Evolutionary conservation across 139 green algal genomes (phyloP), one percentile per base, ranked within the genome.

Genomic region (Eudorina sp.): DNA sequence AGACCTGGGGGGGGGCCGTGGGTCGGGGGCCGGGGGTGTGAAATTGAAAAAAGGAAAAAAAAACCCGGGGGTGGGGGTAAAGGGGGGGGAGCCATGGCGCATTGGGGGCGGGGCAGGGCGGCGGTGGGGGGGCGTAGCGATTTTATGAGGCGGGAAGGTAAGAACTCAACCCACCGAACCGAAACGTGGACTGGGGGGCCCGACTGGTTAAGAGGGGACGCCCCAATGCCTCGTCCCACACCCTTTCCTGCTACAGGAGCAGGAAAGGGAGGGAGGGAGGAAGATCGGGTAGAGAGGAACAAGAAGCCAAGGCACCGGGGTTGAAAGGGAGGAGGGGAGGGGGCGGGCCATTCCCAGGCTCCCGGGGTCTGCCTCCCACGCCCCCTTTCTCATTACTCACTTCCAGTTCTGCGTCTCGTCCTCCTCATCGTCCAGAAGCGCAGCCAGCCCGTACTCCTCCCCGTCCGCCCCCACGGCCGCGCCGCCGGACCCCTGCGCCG

Each of bases 321-420:
- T 41, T 41, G n/a, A 41, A 25, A 25, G n/a, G 29, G n/a, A 43
- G 29, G 62, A 43, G 62, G 6, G 62, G 62, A 16, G 6, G 5
- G 62, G 18, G 23, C 29, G 18, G 11, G 19, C 11, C 55, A 27
- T 8, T n/a, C 55, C 55, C 11, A n/a, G 18, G 55, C 13, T 66
- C 13, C 51, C 51, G 51, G 51, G n/a, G n/a, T n/a, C n/a, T n/a
- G n/a, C 55, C 55, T 66, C 55, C 55, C 55, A n/a, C 55, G 19
- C 18, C 55, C n/a, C n/a, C n/a, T 41, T 14, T n/a, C n/a, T n/a
- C 55, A 5, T n/a, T 68, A 25, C 60, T 18, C 53, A 84, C 41
- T 70, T 88, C 80, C 80, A 86, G 80, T 73, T n/a, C 41, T 62
- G 53, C 27, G 68, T 60, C 29, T 76, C 60, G 3, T 76, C 80